Percentiles rank a stretch among this genome's conserved stretches.
Evolutionary conservation across 164 flowering plant genomes (phyloP).

Genomic region (Vitis rotundifolia): DNA sequence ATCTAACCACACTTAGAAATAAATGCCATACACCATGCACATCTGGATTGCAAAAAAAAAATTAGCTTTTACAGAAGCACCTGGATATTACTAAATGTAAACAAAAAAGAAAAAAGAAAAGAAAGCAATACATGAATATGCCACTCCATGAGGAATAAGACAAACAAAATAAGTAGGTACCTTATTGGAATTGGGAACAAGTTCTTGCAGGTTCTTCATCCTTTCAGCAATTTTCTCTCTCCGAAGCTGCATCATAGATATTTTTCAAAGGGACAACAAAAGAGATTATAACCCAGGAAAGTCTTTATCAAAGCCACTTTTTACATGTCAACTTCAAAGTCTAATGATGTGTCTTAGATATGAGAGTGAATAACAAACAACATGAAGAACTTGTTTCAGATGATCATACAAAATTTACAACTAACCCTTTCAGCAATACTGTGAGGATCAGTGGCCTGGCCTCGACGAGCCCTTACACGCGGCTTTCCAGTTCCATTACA

Average conservation of each 20-base stretch:
- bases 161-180: conserved; percentile 20
- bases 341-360: too few relatives aligned
- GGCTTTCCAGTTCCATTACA: conserved; percentile 25
- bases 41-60: not conserved
- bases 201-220: conserved; percentile 65
- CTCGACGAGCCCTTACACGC: conserved; percentile 56
- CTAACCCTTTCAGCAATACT: conserved; percentile 69
- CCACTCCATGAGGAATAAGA: not conserved
- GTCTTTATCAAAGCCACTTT: not conserved
- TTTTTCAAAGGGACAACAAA: not conserved
- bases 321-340: not conserved
- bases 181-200: conserved; percentile 63
- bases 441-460: conserved; percentile 74
- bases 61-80: not conserved
- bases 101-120: too few relatives aligned
- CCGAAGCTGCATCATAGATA: conserved; percentile 40
- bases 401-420: not conserved
- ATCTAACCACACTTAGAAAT: not conserved
- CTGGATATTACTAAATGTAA: not conserved
- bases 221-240: conserved; percentile 68
- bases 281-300: not conserved
- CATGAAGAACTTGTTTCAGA: not conserved
- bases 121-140: too few relatives aligned
- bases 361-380: not conserved
- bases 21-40: not conserved